Evolutionary conservation across 345 rosid species (phyloP).

Genomic region (Pistacia atlantica): DNA sequence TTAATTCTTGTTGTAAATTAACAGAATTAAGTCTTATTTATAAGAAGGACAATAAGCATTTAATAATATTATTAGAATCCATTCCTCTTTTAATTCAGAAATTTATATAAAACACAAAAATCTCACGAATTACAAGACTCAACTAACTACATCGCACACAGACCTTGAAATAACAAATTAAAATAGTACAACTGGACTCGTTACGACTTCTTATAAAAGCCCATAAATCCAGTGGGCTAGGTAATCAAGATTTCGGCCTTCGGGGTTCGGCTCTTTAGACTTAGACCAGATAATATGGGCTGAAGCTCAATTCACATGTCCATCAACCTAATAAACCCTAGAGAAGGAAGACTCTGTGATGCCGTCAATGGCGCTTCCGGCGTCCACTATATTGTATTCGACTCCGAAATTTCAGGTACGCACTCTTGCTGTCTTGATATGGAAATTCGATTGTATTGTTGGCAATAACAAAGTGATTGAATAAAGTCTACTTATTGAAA

Average conservation of each 20-base stretch:
- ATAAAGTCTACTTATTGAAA: too few species aligned
- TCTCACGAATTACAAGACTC: too few species aligned
- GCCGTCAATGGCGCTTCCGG: slow-evolving; percentile 29
- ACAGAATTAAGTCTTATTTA: too few species aligned
- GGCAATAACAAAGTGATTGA: not conserved
- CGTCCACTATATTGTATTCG: slow-evolving; percentile 20
- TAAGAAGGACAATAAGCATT: too few species aligned
- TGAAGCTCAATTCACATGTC: not conserved
- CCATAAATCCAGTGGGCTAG: not conserved
- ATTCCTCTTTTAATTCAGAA: too few species aligned
- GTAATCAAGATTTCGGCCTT: not conserved
- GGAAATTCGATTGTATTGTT: not conserved
- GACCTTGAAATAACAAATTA: too few species aligned
- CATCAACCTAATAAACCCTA: slow-evolving; percentile 26
- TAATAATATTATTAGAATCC: too few species aligned
- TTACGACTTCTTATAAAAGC: not conserved
- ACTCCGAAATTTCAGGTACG: slow-evolving; percentile 29
- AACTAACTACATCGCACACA: too few species aligned
- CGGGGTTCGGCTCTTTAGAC: not conserved
- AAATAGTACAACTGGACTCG: not conserved
- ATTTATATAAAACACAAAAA: too few species aligned
- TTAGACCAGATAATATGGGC: not conserved
- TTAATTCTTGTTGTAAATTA: too few species aligned
- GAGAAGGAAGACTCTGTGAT: not conserved
- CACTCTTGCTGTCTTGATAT: not conserved